Percentiles rank a stretch among this genome's conserved stretches.
These are phyloP conservation scores for Emydomyces testavorans DNA, from an alignment of 2,329 filamentous ascomycete species.

Conservation along the genomic window DNA sequence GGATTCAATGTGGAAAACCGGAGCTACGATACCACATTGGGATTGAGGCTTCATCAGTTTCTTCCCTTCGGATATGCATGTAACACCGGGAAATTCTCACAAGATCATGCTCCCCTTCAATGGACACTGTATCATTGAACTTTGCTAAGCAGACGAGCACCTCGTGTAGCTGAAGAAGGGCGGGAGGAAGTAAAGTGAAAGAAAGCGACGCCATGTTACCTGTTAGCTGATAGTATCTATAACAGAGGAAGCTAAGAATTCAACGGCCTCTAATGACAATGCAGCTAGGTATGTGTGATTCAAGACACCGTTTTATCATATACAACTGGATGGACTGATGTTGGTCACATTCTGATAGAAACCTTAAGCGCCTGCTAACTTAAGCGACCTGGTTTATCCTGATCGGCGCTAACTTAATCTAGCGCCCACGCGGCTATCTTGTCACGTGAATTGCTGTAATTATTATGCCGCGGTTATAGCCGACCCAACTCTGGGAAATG, in stretches of 20 bases:
- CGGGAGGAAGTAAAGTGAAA: slow-evolving; percentile 47
- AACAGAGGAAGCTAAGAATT: no score
- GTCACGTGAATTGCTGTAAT: not conserved
- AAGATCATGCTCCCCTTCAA: slow-evolving; percentile 49
- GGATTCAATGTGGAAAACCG: slow-evolving; percentile 51
- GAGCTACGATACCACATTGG: slow-evolving; percentile 35
- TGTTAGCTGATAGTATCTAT: no score
- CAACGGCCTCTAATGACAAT: no score
- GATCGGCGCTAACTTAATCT: not conserved
- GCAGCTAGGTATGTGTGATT: no score
- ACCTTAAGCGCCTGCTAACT: no score
- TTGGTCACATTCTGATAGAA: no score
- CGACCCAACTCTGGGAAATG: no score
- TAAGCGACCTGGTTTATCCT: no score
- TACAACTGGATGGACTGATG: no score
- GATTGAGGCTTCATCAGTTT: not conserved
- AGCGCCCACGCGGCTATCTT: slow-evolving; percentile 3
- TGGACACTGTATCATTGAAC: slow-evolving; percentile 51
- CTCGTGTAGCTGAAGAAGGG: slow-evolving; percentile 48
- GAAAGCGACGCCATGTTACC: slow-evolving; percentile 24
- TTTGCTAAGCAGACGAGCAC: slow-evolving; percentile 49
- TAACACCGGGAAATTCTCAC: slow-evolving; percentile 29
- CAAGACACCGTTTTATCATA: no score
- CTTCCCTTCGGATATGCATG: not conserved
- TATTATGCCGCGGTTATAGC: slow-evolving; percentile 4